Evolutionary conservation across 176 grass and related monocot genomes (phyloP), one percentile per base, ranked within the genome.

Genomic region (Neostapfia colusana): DNA sequence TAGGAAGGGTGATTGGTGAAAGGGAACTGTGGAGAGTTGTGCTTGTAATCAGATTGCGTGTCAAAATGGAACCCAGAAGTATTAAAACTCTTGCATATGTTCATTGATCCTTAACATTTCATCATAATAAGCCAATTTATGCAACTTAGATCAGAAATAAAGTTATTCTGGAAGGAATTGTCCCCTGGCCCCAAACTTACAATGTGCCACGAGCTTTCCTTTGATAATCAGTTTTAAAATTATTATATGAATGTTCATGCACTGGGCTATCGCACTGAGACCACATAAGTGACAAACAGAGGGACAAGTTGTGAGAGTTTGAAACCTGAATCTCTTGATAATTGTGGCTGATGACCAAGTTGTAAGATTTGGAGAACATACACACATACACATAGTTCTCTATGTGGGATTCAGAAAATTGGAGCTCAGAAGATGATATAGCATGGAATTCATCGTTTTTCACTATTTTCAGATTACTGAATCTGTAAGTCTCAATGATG

Each of bases 401-500:
- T 67, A 11, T 61, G 36, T 49, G 54, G 12, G 11, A 38, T 70
- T 68, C 25, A 72, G 6, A n/a, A 55, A 79, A 67, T 87, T 42
- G 55, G 20, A 69, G 18, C 34, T 83, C 21, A 38, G 11, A 27
- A 27, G n/a, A 73, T 65, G 54, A 62, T 40, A 49, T 69, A 79
- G 11, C 41, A 35, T 69, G 57, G 53, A 63, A 56, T 65, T 61
- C 49, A 79, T 62, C 25, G 36, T 24, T 66, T 74, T 67, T 16
- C n/a, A 76, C 40, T 77, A 24, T 43, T 82, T 13, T 85, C 73
- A 97, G 90, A 88, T 97, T 70, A 44, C 72, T 40, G 75, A 73
- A 78, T 65, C 73, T 79, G 56, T 54, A 57, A 71, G 20, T 69
- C 65, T 82, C 70, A 83, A 51, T 46, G 27, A 83, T 83, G 88